These are phyloP conservation scores for Xanthoconium separans DNA, from an alignment of 1,284 basidiomycete genomes.

Conservation along the genomic window DNA sequence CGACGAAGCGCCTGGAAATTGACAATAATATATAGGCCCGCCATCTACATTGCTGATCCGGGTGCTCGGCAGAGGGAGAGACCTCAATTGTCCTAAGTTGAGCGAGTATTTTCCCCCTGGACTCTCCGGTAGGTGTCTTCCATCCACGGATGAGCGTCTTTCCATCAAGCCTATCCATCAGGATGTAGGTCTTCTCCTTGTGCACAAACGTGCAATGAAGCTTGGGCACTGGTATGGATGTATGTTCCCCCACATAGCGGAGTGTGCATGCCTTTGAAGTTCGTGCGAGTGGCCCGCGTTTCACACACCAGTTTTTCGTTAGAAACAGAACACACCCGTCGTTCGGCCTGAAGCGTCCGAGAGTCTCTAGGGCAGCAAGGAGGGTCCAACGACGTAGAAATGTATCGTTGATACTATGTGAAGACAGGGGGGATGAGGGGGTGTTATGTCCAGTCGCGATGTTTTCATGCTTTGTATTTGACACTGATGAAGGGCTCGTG, in stretches of 20 bases:
- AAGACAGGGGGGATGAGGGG: background rate
- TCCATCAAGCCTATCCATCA: conserved; percentile 9
- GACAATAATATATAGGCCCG: background rate
- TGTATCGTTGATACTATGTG: background rate
- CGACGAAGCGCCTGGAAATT: background rate
- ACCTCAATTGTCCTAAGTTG: conserved; percentile 8
- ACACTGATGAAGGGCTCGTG: background rate
- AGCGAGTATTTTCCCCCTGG: background rate
- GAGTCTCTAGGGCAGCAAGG: background rate
- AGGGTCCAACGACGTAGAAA: background rate
- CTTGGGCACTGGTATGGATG: conserved; percentile 5
- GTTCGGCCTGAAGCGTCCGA: background rate
- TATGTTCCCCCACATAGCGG: background rate
- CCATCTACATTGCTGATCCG: background rate
- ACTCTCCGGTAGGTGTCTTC: background rate
- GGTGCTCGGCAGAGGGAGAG: background rate
- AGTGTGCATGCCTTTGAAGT: background rate
- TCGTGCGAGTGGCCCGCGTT: background rate
- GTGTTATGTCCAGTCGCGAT: background rate
- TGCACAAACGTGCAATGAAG: conserved; percentile 6
- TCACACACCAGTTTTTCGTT: background rate
- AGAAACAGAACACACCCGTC: background rate
- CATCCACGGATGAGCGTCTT: background rate
- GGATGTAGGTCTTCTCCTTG: background rate
- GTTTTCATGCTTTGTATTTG: background rate